phyloP scores from a whole-genome alignment of 2,329 filamentous ascomycete genomes.

The Fusarium sp. region DNA sequence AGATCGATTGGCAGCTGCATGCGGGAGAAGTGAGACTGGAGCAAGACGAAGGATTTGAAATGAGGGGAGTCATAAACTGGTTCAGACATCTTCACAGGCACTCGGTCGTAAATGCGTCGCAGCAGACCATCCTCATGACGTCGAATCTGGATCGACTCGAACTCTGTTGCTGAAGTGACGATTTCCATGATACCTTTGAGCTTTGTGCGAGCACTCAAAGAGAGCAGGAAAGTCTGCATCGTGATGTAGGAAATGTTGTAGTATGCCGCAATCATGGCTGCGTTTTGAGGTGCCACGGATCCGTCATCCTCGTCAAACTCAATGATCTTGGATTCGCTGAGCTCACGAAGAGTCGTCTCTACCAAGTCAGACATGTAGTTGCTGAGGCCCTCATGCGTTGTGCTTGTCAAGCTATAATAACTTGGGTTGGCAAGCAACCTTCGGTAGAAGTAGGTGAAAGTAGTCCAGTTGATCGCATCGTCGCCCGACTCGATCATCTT shows the following conservation, averaged over 20 bases:
- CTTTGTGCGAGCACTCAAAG: constrained; percentile 87
- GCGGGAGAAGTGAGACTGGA: constrained; percentile 96
- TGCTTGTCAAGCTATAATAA: constrained; percentile 91
- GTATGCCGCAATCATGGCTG: constrained; percentile 97
- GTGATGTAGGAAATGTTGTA: constrained; percentile 99
- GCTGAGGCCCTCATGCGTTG: constrained; percentile 92
- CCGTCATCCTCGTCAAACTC: constrained; percentile 96
- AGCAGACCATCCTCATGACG: constrained; percentile 90
- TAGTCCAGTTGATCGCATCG: constrained; percentile 98
- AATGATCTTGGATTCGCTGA: constrained; percentile 93
- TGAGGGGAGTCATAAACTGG: constrained; percentile 91
- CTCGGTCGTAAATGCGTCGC: constrained; percentile 90
- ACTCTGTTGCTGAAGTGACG: constrained; percentile 95
- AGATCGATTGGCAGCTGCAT: constrained; percentile 97
- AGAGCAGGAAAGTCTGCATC: constrained; percentile 98
- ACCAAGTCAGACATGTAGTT: constrained; percentile 94
- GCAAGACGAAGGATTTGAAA: constrained; percentile 97
- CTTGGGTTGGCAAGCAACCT: constrained; percentile 94
- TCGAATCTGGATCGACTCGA: constrained; percentile 93
- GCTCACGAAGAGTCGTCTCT: constrained; percentile 89
- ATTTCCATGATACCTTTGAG: constrained; percentile 98
- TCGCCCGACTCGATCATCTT: constrained; percentile 96
- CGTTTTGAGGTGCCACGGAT: constrained; percentile 87
- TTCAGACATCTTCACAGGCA: constrained; percentile 95
- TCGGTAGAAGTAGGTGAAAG: constrained; percentile 98